Base-by-base conservation (phyloP, 768 basidiomycete genomes). In the Boletus patriciae region DNA sequence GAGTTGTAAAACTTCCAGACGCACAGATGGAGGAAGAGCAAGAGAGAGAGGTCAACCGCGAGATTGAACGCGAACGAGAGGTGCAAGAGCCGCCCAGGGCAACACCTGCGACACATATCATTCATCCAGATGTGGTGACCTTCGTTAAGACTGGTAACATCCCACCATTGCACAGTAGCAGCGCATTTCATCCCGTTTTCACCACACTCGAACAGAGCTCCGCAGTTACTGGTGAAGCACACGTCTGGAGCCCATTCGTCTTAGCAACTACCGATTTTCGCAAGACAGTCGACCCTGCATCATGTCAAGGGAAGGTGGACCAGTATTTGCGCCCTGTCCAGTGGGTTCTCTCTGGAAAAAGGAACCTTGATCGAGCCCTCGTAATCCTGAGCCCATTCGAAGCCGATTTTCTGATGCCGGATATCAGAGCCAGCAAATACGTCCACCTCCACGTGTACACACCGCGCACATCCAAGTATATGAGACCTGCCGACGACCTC, bases 21-120 rank as follows among this genome's bases (percentile, higher is more conserved):
- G 29, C 46, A 19, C 46, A 21, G 46, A 34, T 47, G 46, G 46
- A 47, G 6, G 78, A 80, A 57, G 80, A 80, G 49, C 78, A 80
- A 52, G 79, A 80, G 61, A 66, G 79, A 41, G 78, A 80, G 54
- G 68, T 80, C 11, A 63, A 60, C 6, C 76, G 75, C 40, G 78
- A 80, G 59, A 65, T 74, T 4, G 78, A 80, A 55, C 60, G 59
- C n/a, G 31, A 46, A 46, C n/a, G 46, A 4, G 46, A 38, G 18
- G 18, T 18, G 16, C 36, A 37, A n/a, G 7, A 38, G 18, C 37
- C 18, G 6, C 37, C 37, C 7, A 18, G 0, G 18, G 18, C 7
- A 18, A 18, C 16, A 38, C 16, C 16, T 9, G 37, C 37, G 18
- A 3, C 8, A 1, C 37, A 38, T 38, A 18, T 8, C 16, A 18